Evolutionary conservation across 2,329 filamentous ascomycete genomes (phyloP).

Genomic region (Sodiomyces alkalinus): DNA sequence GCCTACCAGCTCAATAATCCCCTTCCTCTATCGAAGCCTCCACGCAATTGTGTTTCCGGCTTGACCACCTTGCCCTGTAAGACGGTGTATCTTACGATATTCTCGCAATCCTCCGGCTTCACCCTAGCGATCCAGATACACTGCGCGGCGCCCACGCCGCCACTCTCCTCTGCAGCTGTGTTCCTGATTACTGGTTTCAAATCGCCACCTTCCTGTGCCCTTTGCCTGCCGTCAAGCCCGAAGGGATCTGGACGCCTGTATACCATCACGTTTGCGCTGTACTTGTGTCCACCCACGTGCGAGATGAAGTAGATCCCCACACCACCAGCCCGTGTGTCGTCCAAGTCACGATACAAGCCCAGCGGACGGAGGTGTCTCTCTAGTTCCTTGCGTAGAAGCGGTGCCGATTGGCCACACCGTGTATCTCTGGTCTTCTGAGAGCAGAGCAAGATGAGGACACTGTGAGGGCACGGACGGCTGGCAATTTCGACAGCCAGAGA

Average conservation of each 20-base stretch:
- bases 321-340: conserved; percentile 79
- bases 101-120: conserved; percentile 79
- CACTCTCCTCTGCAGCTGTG: conserved; percentile 17
- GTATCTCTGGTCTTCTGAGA: conserved; percentile 90
- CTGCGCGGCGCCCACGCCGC: conserved; percentile 53
- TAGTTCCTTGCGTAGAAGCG: conserved; percentile 74
- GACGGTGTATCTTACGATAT: conserved; percentile 76
- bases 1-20: conserved; percentile 75
- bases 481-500: conserved; percentile 5
- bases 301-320: conserved; percentile 95
- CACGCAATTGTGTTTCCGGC: conserved; percentile 69
- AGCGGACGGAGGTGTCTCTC: conserved; percentile 76
- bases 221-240: conserved; percentile 30
- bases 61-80: conserved; percentile 91
- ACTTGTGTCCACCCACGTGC: conserved; percentile 94
- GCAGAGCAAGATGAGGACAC: conserved; percentile 80
- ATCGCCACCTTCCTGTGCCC: conserved; percentile 19
- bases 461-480: conserved; percentile 62
- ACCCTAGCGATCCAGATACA: conserved; percentile 88
- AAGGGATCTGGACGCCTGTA: conserved; percentile 55
- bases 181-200: conserved; percentile 15
- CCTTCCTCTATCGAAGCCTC: conserved; percentile 73
- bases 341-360: conserved; percentile 71
- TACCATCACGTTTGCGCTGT: conserved; percentile 84
- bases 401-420: conserved; percentile 86